Conservation (phyloP, 1,284 basidiomycete genomes). For the Coniophora puteana region DNA sequence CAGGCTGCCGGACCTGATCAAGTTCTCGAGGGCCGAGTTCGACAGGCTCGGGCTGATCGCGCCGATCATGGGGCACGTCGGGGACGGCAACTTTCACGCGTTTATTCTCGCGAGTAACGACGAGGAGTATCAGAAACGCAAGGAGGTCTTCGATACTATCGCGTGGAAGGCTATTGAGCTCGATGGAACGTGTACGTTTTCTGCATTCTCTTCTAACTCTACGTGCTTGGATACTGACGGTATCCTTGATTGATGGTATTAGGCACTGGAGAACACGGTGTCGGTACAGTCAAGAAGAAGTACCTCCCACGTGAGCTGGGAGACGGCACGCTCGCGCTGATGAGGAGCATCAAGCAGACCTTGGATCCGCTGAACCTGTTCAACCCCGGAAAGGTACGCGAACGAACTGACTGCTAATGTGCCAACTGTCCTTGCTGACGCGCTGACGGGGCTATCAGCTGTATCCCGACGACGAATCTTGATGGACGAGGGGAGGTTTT, state of each 20-base stretch:
- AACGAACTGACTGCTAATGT: neutral
- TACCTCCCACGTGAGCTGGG: slow-evolving; percentile 79
- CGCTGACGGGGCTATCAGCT: neutral
- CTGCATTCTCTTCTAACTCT: neutral
- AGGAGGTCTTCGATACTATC: slow-evolving; percentile 61
- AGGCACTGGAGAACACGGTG: slow-evolving; percentile 86
- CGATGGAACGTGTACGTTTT: slow-evolving; percentile 68
- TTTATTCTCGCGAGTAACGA: slow-evolving; percentile 61
- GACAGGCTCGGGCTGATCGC: slow-evolving; percentile 54
- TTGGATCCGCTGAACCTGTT: slow-evolving; percentile 78
- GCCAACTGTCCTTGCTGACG: no score
- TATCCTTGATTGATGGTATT: neutral
- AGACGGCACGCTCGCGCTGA: slow-evolving; percentile 76
- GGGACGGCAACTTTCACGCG: slow-evolving; percentile 70
- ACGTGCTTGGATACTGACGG: neutral
- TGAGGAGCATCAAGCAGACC: slow-evolving; percentile 78
- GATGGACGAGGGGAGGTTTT: no score
- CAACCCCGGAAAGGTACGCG: slow-evolving; percentile 79
- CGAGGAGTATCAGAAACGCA: slow-evolving; percentile 50
- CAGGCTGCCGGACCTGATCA: slow-evolving; percentile 70
- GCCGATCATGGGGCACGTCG: slow-evolving; percentile 78
- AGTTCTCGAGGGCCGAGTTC: slow-evolving; percentile 75
- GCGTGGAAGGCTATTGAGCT: slow-evolving; percentile 68
- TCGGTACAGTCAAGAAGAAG: slow-evolving; percentile 81
- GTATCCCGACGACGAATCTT: slow-evolving; percentile 6